These are phyloP conservation scores for Zelonia costaricensis DNA, from an alignment of 208 protist species.

Conservation along the genomic window DNA sequence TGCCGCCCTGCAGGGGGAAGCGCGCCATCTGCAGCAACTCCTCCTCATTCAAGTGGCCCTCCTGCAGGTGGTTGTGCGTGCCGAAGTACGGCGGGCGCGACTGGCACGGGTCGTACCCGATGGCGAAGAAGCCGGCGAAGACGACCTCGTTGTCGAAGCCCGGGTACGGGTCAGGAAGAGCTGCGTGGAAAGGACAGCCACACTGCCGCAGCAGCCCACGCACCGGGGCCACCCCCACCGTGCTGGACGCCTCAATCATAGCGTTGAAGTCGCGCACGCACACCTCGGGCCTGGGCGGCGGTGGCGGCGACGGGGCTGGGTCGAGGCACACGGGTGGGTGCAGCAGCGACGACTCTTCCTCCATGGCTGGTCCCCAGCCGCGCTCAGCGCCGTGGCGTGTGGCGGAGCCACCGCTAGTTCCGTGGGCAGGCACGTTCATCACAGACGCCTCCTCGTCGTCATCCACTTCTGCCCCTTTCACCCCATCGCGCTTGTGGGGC, in stretches of 20 bases:
- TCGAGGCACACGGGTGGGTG: conserved; percentile 47
- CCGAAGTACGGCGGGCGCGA: conserved; percentile 86
- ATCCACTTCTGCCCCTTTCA: too few species aligned
- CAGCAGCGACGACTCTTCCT: conserved; percentile 57
- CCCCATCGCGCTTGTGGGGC: neutral
- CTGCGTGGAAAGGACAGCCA: conserved; percentile 59
- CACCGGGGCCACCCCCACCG: neutral
- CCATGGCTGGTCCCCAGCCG: conserved; percentile 13
- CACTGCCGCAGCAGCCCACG: conserved; percentile 34
- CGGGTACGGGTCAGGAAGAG: conserved; percentile 25
- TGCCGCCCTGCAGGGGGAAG: conserved; percentile 47
- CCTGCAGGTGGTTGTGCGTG: conserved; percentile 71
- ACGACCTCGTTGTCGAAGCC: conserved; percentile 74
- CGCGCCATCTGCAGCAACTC: conserved; percentile 64
- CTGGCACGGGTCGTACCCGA: conserved; percentile 86
- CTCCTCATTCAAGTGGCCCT: conserved; percentile 45
- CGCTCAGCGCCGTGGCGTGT: conserved; percentile 3
- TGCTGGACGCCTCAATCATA: conserved; percentile 53
- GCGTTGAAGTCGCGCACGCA: conserved; percentile 42
- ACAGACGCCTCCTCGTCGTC: conserved; percentile 28
- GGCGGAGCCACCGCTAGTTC: neutral
- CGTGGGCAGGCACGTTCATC: conserved; percentile 7
- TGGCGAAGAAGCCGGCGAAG: conserved; percentile 76
- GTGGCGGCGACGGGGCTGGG: too few species aligned
- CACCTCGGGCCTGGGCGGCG: conserved; percentile 1